A percentile compares a stretch with the other conserved stretches of the same genome.
phyloP scores from a whole-genome alignment of 495 filamentous ascomycete genomes.

The Chaetomidium leptoderma region DNA sequence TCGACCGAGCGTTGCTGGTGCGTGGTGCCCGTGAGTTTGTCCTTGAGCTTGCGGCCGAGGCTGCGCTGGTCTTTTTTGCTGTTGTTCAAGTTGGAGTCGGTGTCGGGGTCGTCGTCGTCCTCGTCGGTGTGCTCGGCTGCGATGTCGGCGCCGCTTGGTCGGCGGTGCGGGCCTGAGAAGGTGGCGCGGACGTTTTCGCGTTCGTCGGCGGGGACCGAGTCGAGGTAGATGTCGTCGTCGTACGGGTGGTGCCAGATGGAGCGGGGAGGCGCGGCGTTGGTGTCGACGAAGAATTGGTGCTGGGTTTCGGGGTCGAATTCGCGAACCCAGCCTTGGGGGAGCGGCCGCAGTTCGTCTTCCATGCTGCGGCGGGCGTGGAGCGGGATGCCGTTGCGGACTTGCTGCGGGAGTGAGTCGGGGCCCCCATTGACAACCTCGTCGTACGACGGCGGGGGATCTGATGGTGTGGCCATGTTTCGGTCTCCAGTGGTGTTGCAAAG shows the following conservation, averaged over 20 bases:
- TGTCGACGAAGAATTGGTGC: constrained; percentile 38
- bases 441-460: constrained; percentile 20
- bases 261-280: constrained; percentile 20
- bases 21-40: constrained; percentile 27
- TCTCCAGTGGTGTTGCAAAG: neutral
- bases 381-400: constrained; percentile 27
- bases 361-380: constrained; percentile 28
- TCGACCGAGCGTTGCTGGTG: constrained; percentile 23
- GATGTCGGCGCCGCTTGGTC: constrained; percentile 9
- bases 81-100: neutral
- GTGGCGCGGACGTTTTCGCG: constrained; percentile 7
- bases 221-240: constrained; percentile 28
- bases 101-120: constrained; percentile 17
- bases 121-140: constrained; percentile 19
- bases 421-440: constrained; percentile 18
- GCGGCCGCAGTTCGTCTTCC: constrained; percentile 33
- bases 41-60: constrained; percentile 25
- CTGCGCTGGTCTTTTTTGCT: neutral
- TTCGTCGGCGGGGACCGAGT: constrained; percentile 12
- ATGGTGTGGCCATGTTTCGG: constrained; percentile 13
- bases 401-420: constrained; percentile 3
- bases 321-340: constrained; percentile 30
- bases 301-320: constrained; percentile 27
- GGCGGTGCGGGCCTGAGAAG: neutral
- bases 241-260: constrained; percentile 35